Conservation (phyloP, 1,284 basidiomycete genomes). For the Ganoderma leucocontextum region DNA sequence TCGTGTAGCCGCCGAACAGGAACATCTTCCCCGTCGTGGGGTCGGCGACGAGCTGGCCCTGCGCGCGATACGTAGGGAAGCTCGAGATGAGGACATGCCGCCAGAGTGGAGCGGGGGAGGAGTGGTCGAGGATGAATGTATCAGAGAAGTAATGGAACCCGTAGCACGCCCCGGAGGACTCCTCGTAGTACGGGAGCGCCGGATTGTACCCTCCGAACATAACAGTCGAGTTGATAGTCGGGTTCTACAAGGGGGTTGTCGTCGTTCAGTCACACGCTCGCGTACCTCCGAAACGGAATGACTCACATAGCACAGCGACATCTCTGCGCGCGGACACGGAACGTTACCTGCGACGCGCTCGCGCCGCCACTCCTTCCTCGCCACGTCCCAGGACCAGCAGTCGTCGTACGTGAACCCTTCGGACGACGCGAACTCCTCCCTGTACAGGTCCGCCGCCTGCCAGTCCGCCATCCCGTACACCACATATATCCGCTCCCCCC, state of each 20-base stretch:
- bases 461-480: slow-evolving; percentile 49
- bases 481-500: slow-evolving; percentile 43
- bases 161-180: too few species aligned
- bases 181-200: too few species aligned
- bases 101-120: too few species aligned
- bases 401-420: slow-evolving; percentile 46
- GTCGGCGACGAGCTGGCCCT: too few species aligned
- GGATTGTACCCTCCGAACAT: too few species aligned
- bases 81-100: too few species aligned
- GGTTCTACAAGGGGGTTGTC: slow-evolving; percentile 46
- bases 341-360: slow-evolving; percentile 49
- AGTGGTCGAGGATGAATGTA: too few species aligned
- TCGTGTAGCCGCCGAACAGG: too few species aligned
- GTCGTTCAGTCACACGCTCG: background rate
- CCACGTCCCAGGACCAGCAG: slow-evolving; percentile 50
- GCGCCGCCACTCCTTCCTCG: slow-evolving; percentile 45
- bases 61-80: too few species aligned
- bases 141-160: too few species aligned
- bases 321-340: slow-evolving; percentile 49
- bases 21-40: too few species aligned
- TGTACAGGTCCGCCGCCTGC: slow-evolving; percentile 33
- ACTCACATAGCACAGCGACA: slow-evolving; percentile 47
- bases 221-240: slow-evolving; percentile 45
- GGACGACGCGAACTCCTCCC: slow-evolving; percentile 38
- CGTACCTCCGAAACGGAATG: background rate